Percentiles rank a stretch among this genome's conserved stretches.
These are phyloP conservation scores for Hippophae rhamnoides DNA, from an alignment of 306 rosid genomes.

Conservation along the genomic window DNA sequence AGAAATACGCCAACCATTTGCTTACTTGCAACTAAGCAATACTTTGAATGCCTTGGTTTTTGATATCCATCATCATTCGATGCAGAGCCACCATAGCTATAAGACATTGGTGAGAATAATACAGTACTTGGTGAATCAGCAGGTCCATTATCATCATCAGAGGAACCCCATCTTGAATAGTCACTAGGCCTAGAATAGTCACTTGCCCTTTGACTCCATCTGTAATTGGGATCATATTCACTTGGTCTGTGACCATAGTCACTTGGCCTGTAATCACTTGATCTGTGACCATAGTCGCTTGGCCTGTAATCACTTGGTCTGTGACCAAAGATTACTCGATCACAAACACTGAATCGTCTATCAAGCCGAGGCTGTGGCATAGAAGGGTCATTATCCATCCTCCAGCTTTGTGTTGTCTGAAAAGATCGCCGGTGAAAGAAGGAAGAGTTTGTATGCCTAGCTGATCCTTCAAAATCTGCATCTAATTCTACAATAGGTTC, in stretches of 20 bases:
- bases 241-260: conserved; percentile 56
- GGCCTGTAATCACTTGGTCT: conserved; percentile 81
- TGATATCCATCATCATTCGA: conserved; percentile 67
- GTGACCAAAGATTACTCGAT: conserved; percentile 79
- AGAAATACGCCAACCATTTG: conserved; percentile 99
- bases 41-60: conserved; percentile 73
- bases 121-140: conserved; percentile 98
- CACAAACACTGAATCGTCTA: conserved; percentile 91
- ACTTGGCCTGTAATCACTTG: conserved; percentile 78
- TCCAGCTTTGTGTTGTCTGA: conserved; percentile 82
- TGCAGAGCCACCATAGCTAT: conserved; percentile 54
- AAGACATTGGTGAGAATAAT: conserved; percentile 71
- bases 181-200: conserved; percentile 16
- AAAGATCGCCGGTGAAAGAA: conserved; percentile 91
- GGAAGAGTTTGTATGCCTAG: conserved; percentile 86
- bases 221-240: conserved; percentile 52
- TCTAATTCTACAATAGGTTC: conserved; percentile 72
- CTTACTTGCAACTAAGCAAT: conserved; percentile 94
- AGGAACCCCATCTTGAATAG: conserved; percentile 89
- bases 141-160: conserved; percentile 84
- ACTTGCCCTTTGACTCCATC: conserved; percentile 38
- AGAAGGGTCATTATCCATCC: conserved; percentile 81
- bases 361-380: conserved; percentile 65
- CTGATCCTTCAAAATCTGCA: conserved; percentile 96
- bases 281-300: conserved; percentile 67